Evolutionary conservation across 2,329 filamentous ascomycete genomes (phyloP).

Genomic region (Colletotrichum chlorophyti): DNA sequence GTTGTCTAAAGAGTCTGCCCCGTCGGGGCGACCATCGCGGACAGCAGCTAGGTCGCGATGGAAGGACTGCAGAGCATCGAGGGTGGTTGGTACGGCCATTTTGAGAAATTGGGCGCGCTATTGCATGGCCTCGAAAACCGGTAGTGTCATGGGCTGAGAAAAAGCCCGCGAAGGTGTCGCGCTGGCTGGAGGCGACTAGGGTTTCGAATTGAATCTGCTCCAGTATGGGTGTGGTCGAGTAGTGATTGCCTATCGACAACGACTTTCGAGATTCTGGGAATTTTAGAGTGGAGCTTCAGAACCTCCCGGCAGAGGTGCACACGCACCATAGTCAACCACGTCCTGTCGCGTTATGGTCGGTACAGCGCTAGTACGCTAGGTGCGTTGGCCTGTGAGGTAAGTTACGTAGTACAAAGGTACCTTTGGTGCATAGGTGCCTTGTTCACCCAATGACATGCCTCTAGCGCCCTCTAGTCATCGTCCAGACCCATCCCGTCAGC

Average conservation of each 20-base stretch:
- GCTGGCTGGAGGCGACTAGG: slow-evolving; percentile 14
- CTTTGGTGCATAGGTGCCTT: too few species aligned
- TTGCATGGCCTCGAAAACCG: slow-evolving; percentile 47
- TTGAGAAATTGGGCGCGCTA: slow-evolving; percentile 47
- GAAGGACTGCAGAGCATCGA: slow-evolving; percentile 82
- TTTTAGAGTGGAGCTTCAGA: slow-evolving; percentile 29
- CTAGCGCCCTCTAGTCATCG: too few species aligned
- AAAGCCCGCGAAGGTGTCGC: slow-evolving; percentile 24
- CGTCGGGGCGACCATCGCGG: slow-evolving; percentile 68
- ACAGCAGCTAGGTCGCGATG: slow-evolving; percentile 84
- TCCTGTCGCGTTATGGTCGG: too few species aligned
- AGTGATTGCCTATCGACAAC: slow-evolving; percentile 13
- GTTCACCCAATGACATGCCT: too few species aligned
- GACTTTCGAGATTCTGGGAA: slow-evolving; percentile 28
- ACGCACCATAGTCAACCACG: too few species aligned
- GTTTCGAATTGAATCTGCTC: too few species aligned
- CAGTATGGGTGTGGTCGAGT: slow-evolving; percentile 6
- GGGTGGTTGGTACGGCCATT: slow-evolving; percentile 77
- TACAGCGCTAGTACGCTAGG: too few species aligned
- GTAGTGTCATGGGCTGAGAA: slow-evolving; percentile 22
- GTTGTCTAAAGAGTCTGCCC: slow-evolving; percentile 72
- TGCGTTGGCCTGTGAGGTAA: too few species aligned
- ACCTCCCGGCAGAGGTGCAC: background rate
- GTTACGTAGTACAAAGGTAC: too few species aligned
- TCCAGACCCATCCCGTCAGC: too few species aligned